Evolutionary conservation across 345 rosid species (phyloP).

Genomic region (Arabidopsis thaliana): TAIR10.1 NC_003070.9:24417001-24417500

Average conservation of each 20-base stretch:
- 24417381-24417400: background rate
- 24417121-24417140: background rate
- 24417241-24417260: background rate
- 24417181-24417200: background rate
- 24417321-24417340: conserved; percentile 6
- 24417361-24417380: background rate
- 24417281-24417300: background rate
- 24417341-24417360: background rate
- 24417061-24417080: background rate
- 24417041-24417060: background rate
- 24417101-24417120: background rate
- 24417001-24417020: background rate
- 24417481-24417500: background rate
- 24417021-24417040: background rate
- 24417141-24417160: background rate
- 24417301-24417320: background rate
- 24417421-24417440: conserved; percentile 64
- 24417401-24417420: background rate
- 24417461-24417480: conserved; percentile 61
- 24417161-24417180: background rate
- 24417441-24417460: conserved; percentile 99
- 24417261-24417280: background rate
- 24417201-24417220: background rate
- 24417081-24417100: conserved; percentile 6
- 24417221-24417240: background rate